Base-by-base conservation (phyloP, 441 rosid genomes). In the Omphalea diandra region DNA sequence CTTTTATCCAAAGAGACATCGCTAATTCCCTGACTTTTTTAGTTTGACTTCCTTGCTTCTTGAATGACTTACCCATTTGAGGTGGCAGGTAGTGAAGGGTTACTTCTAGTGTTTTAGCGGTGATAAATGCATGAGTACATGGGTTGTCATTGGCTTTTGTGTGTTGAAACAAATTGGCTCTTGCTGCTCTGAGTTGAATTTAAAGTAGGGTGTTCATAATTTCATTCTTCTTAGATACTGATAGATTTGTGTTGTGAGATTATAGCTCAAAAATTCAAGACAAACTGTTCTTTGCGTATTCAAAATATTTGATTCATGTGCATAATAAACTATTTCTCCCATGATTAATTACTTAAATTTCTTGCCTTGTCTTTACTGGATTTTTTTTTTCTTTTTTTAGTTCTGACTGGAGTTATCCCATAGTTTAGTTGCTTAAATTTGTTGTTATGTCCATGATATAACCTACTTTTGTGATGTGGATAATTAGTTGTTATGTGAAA, bases 101-200 rank as follows among this genome's bases (percentile, higher is more conserved):
- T 33, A 7, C n/a, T 53, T 65, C 18, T n/a, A 47, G 29, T 11
- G 12, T 49, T 65, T 0, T 61, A 12, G 50, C 47, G 57, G 69
- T 49, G 11, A 46, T 2, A 64, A 43, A 64, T n/a, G 10, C 24
- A 27, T 29, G 2, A 27, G 5, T 29, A 27, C 50, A 26, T 41
- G 36, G 55, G 26, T 64, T 46, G 54, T 20, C 22, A 43, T 61
- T 63, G 29, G 26, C 40, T 46, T 64, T 62, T 31, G 53, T 14
- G 2, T 44, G 52, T 44, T 24, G 53, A 41, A 27, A 11, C 6
- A 61, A 14, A 24, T 10, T 7, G 31, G n/a, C 14, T n/a, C 18
- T 17, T 63, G 29, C 35, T 41, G 10, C 52, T 31, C 18, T 29
- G 6, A 5, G 8, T 40, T 64, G 36, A 35, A 10, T 35, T 35